Conservation (phyloP, 148 eudicot species). For the Rhododendron williamsianum region DNA sequence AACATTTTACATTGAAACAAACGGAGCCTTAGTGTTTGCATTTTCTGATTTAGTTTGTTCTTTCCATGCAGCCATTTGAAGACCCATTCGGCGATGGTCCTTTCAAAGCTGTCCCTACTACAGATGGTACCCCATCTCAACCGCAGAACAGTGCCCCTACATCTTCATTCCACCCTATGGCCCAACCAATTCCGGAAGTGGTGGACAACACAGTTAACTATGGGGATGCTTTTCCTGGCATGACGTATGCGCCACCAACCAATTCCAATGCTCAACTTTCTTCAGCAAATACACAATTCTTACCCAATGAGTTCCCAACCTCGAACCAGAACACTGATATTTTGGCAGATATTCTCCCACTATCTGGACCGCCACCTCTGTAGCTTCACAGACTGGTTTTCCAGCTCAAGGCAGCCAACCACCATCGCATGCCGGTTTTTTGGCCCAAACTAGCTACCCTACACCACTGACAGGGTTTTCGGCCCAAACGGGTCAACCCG, state of each 20-base stretch:
- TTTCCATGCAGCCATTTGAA: slow-evolving; percentile 61
- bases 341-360: slow-evolving; percentile 75
- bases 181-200: slow-evolving; percentile 30
- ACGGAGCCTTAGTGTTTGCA: background rate
- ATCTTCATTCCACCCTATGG: slow-evolving; percentile 30
- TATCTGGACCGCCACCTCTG: slow-evolving; percentile 43
- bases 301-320: slow-evolving; percentile 24
- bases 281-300: slow-evolving; percentile 24
- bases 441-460: slow-evolving; percentile 15
- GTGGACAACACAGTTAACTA: slow-evolving; percentile 20
- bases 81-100: slow-evolving; percentile 97
- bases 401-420: slow-evolving; percentile 20
- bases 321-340: slow-evolving; percentile 40
- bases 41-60: background rate
- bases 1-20: too few relatives aligned
- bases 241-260: slow-evolving; percentile 10
- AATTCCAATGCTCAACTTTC: slow-evolving; percentile 22
- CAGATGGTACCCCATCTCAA: slow-evolving; percentile 36
- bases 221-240: slow-evolving; percentile 31
- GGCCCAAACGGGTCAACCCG: slow-evolving; percentile 19
- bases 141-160: slow-evolving; percentile 32
- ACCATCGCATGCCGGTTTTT: slow-evolving; percentile 20
- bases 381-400: slow-evolving; percentile 22
- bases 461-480: slow-evolving; percentile 32
- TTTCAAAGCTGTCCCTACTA: slow-evolving; percentile 62